Evolutionary conservation across 1,284 basidiomycete species (phyloP), one percentile per base, ranked within the genome.

Genomic region (Peniophora sp.): DNA sequence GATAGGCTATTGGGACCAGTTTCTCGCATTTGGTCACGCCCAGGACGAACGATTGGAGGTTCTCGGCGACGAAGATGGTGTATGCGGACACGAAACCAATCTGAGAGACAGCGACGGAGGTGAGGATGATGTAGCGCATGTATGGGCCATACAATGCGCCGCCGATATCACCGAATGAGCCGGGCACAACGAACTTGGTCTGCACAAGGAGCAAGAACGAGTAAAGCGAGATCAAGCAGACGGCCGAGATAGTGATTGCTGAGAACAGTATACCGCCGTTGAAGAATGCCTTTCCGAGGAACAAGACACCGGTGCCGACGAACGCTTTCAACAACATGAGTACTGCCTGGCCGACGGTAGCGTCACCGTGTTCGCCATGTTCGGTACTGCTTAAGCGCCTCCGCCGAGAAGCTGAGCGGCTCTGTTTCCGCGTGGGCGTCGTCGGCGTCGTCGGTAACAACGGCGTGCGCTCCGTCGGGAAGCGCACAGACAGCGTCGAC

Each of bases 251-350:
- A 2, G 89, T 81, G 46, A 92, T 56, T 20, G 81, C 64, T 3
- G 96, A 98, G 67, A 99, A 99, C 37, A 98, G 69, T 48, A 99
- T 77, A 14, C 96, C 95, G 54, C 96, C 96, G 59, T 99, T 99
- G 72, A 84, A 86, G 72, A 99, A 98, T 78, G 87, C 96, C 72
- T 94, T 97, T 52, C 93, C 97, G 48, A 99, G 79, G 74, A 99
- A 99, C 23, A 99, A 69, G 11, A 99, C 86, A 32, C 96, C 96
- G 9, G 96, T 99, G 18, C 96, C 96, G 48, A 99, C 86, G 62
- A 99, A 99, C 0, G 92, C 88, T 68, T 99, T 98, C 54, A 97
- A 70, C 51, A 97, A 69, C 92, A 97, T 96, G 43, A 97, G 72
- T 11, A 93, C 82, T 8, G 93, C 93, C 65, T 97, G 91, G 1